phyloP scores from a whole-genome alignment of 1,139 yeast genomes.

The Geotrichum reessii region DNA sequence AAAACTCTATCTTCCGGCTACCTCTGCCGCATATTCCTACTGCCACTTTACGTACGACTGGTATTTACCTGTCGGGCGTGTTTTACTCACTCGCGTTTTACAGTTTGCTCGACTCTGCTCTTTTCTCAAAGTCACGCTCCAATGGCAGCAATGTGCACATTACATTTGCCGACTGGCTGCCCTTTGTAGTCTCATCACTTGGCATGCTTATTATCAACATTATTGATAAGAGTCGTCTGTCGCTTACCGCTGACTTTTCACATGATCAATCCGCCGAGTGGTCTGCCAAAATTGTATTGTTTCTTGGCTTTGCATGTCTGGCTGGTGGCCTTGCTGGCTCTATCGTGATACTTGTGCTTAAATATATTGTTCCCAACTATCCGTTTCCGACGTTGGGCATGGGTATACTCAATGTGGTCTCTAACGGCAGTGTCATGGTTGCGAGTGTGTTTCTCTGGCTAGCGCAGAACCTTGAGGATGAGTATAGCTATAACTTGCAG shows the following conservation, averaged over 20 bases:
- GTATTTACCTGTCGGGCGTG: conserved; percentile 72
- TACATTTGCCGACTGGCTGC: conserved; percentile 87
- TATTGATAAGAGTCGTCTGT: conserved; percentile 75
- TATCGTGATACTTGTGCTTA: conserved; percentile 76
- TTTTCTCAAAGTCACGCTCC: conserved; percentile 66
- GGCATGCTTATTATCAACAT: conserved; percentile 92
- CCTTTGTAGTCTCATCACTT: conserved; percentile 76
- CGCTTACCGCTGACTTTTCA: conserved; percentile 31
- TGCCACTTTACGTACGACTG: conserved; percentile 62
- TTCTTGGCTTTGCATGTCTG: conserved; percentile 82
- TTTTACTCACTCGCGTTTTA: conserved; percentile 85
- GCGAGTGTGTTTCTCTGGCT: conserved; percentile 88
- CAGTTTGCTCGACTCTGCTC: conserved; percentile 82
- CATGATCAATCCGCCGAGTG: conserved; percentile 53
- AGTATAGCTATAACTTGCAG: conserved; percentile 85
- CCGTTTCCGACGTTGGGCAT: conserved; percentile 84
- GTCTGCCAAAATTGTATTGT: conserved; percentile 88
- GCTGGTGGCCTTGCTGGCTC: conserved; percentile 96
- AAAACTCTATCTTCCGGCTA: conserved; percentile 26
- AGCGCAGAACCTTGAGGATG: conserved; percentile 92
- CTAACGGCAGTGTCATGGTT: conserved; percentile 74
- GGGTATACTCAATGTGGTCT: conserved; percentile 86
- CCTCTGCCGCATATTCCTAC: conserved; percentile 44
- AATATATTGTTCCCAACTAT: conserved; percentile 73
- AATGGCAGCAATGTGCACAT: conserved; percentile 86